Percentiles rank a stretch among this genome's conserved stretches.
Evolutionary conservation across 192 early-diverging fungal species (phyloP).

Genomic region (Coemansia sp.): DNA sequence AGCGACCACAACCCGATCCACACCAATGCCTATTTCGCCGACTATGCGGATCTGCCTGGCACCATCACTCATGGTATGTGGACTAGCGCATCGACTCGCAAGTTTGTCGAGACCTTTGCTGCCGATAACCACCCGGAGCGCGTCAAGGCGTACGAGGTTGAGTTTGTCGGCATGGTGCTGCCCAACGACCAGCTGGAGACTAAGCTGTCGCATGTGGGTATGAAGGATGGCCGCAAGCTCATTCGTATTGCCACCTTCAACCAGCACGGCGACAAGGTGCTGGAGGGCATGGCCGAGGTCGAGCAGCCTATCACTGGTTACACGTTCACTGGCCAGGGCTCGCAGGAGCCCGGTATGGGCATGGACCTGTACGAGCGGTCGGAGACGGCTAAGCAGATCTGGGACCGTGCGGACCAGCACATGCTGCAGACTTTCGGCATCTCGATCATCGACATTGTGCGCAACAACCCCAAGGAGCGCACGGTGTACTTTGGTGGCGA

Average conservation of each 20-base stretch:
- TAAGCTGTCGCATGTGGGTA: constrained; percentile 90
- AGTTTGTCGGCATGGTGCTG: constrained; percentile 93
- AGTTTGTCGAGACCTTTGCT: constrained; percentile 95
- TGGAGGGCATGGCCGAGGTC: constrained; percentile 90
- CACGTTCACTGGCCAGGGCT: constrained; percentile 97
- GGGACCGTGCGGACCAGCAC: constrained; percentile 90
- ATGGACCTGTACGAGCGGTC: constrained; percentile 90
- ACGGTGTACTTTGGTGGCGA: constrained; percentile 59
- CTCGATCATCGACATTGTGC: constrained; percentile 49
- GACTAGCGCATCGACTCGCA: constrained; percentile 91
- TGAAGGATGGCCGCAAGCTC: constrained; percentile 96
- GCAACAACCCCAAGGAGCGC: constrained; percentile 57
- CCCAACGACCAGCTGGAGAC: constrained; percentile 89
- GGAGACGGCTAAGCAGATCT: constrained; percentile 79
- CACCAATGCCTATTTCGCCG: constrained; percentile 94
- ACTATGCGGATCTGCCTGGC: constrained; percentile 85
- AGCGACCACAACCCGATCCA: constrained; percentile 97
- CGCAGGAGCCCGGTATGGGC: constrained; percentile 95
- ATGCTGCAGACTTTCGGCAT: constrained; percentile 79
- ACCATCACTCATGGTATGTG: constrained; percentile 99
- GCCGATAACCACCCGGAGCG: constrained; percentile 92
- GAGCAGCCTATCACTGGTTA: constrained; percentile 90
- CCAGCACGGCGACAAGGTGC: constrained; percentile 74
- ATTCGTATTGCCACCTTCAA: constrained; percentile 89
- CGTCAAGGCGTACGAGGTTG: constrained; percentile 83